phyloP scores from a whole-genome alignment of 129 eudicot genomes.

The Flaveria sonorensis region DNA sequence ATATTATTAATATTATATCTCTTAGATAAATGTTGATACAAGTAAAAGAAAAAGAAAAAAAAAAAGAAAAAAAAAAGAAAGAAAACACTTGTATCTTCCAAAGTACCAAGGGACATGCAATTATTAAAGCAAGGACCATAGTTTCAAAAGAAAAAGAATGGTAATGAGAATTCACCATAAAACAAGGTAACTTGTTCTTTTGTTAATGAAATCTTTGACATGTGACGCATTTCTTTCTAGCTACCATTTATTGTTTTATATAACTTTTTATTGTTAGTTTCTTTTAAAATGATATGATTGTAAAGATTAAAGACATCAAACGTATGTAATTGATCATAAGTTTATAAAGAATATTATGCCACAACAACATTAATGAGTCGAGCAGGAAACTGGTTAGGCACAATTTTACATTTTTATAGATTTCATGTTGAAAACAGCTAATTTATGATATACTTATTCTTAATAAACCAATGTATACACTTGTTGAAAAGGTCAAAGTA shows the following conservation, averaged over 20 bases:
- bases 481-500: too few relatives aligned
- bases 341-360: not conserved
- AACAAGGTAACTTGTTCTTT: slow-evolving; percentile 41
- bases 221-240: slow-evolving; percentile 9
- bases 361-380: not conserved
- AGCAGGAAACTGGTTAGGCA: not conserved
- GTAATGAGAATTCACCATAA: slow-evolving; percentile 28
- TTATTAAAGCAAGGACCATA: slow-evolving; percentile 29
- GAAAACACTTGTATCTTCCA: slow-evolving; percentile 10
- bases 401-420: not conserved
- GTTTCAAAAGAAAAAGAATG: slow-evolving; percentile 27
- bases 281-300: not conserved
- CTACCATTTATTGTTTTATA: not conserved
- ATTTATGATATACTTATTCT: not conserved
- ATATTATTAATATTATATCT: too few relatives aligned
- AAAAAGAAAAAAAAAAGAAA: not conserved
- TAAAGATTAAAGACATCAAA: not conserved
- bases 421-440: not conserved
- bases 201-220: slow-evolving; percentile 42
- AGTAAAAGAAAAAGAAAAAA: not conserved
- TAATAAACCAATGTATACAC: too few relatives aligned
- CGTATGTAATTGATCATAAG: not conserved
- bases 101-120: slow-evolving; percentile 42
- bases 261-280: not conserved
- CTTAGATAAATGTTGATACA: not conserved